Conservation (phyloP, 768 basidiomycete species). For the Kwoniella pini region DNA sequence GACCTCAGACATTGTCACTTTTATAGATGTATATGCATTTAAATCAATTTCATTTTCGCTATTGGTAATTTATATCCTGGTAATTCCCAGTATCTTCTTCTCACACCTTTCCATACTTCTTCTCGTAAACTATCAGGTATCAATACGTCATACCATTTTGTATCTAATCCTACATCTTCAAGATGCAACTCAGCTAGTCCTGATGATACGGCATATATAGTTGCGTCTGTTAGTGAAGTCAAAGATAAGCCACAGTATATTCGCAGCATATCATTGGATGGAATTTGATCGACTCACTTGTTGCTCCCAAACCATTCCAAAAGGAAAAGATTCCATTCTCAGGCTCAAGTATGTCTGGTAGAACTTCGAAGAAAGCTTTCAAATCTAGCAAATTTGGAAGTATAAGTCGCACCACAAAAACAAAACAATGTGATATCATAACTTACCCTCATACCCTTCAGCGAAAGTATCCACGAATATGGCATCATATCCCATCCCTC, state of each 20-base stretch:
- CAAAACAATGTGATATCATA: no score
- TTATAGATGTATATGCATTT: background rate
- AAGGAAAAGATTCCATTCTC: conserved; percentile 84
- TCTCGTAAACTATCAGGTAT: conserved; percentile 62
- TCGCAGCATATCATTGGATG: background rate
- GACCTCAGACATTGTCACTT: no score
- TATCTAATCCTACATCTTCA: conserved; percentile 72
- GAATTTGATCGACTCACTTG: conserved; percentile 62
- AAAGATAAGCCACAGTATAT: background rate
- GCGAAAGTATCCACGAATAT: conserved; percentile 93
- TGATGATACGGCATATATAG: conserved; percentile 90
- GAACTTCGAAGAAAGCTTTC: conserved; percentile 73
- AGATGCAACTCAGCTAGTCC: conserved; percentile 82
- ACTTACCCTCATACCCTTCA: conserved; percentile 71
- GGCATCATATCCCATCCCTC: conserved; percentile 78
- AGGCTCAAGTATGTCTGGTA: conserved; percentile 74
- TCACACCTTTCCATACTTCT: conserved; percentile 68
- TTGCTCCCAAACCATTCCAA: conserved; percentile 96
- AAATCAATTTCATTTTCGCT: conserved; percentile 30
- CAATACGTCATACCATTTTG: conserved; percentile 79
- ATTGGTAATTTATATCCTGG: conserved; percentile 66
- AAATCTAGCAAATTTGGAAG: conserved; percentile 59
- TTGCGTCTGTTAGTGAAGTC: conserved; percentile 70
- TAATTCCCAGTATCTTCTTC: conserved; percentile 56
- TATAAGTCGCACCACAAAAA: no score